Evolutionary conservation across 106 monocot species (phyloP).

Genomic region (Phalaenopsis equestris): DNA sequence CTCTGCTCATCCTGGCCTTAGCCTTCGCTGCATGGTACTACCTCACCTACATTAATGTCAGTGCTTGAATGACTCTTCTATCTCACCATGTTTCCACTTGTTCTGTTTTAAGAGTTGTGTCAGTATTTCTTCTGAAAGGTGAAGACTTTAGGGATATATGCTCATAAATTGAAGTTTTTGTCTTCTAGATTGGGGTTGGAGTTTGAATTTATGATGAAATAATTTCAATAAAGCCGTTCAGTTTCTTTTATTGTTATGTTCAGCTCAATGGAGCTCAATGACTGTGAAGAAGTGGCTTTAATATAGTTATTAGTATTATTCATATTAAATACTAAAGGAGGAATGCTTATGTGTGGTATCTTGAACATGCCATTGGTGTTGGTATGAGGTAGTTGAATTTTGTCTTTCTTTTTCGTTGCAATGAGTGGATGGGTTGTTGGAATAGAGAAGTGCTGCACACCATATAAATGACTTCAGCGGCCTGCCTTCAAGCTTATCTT

Average conservation of each 20-base stretch:
- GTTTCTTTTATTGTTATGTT: too few relatives aligned
- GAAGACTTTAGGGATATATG: neutral
- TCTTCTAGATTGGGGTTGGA: neutral
- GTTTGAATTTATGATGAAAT: neutral
- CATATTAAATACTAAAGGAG: neutral
- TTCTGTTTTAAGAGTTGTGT: neutral
- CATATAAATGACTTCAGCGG: neutral
- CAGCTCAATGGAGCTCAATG: too few relatives aligned
- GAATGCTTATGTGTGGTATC: too few relatives aligned
- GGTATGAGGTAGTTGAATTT: neutral
- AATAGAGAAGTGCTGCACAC: neutral
- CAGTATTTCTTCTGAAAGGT: neutral
- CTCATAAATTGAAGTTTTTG: neutral
- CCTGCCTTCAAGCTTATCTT: too few relatives aligned
- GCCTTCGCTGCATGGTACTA: conserved; percentile 57
- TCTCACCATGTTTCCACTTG: neutral
- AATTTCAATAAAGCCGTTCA: neutral
- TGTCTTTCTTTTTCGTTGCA: neutral
- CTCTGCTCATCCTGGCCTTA: conserved; percentile 27
- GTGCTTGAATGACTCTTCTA: conserved; percentile 4
- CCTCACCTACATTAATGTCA: conserved; percentile 23
- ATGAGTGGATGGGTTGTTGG: neutral
- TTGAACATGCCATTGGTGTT: neutral
- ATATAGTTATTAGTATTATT: neutral
- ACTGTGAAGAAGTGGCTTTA: neutral